phyloP scores from a whole-genome alignment of 805 yeast genomes.

The Kluyveromyces starmeri region DNA sequence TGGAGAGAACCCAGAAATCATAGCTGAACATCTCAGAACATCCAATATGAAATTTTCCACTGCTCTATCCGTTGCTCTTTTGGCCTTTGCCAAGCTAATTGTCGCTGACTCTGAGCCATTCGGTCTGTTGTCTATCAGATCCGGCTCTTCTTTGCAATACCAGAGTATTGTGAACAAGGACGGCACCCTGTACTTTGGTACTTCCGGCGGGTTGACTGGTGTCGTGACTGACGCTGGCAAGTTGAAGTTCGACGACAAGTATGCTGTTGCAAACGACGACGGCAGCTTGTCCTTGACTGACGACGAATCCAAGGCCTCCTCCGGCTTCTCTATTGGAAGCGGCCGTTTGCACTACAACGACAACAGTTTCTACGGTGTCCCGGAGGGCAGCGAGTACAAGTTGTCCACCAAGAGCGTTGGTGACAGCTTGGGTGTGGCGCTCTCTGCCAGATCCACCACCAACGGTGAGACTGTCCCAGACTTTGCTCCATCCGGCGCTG shows the following conservation, averaged over 20 bases:
- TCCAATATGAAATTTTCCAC: slow-evolving; percentile 21
- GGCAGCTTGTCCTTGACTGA: slow-evolving; percentile 17
- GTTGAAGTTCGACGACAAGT: slow-evolving; percentile 26
- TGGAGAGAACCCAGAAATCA: too few relatives aligned
- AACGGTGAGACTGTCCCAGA: slow-evolving; percentile 16
- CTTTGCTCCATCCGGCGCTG: slow-evolving; percentile 11
- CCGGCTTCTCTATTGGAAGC: slow-evolving; percentile 33
- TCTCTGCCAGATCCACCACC: slow-evolving; percentile 10
- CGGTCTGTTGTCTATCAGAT: slow-evolving; percentile 29
- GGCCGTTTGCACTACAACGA: slow-evolving; percentile 33
- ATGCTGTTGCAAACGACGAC: slow-evolving; percentile 21
- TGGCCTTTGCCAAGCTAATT: slow-evolving; percentile 20
- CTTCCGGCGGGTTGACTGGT: slow-evolving; percentile 12
- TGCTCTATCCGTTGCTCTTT: slow-evolving; percentile 18
- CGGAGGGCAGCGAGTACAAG: slow-evolving; percentile 20
- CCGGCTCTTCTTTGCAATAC: slow-evolving; percentile 31
- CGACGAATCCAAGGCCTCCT: slow-evolving; percentile 19
- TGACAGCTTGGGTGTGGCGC: slow-evolving; percentile 16
- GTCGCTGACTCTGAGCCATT: slow-evolving; percentile 32
- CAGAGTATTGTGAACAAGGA: slow-evolving; percentile 16
- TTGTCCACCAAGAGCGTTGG: slow-evolving; percentile 21
- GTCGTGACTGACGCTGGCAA: slow-evolving; percentile 28
- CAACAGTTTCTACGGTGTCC: slow-evolving; percentile 34
- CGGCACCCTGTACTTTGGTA: slow-evolving; percentile 15
- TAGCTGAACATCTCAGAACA: too few relatives aligned